Conservation (phyloP, 2,329 filamentous ascomycete genomes). For the Aspergillus persii region DNA sequence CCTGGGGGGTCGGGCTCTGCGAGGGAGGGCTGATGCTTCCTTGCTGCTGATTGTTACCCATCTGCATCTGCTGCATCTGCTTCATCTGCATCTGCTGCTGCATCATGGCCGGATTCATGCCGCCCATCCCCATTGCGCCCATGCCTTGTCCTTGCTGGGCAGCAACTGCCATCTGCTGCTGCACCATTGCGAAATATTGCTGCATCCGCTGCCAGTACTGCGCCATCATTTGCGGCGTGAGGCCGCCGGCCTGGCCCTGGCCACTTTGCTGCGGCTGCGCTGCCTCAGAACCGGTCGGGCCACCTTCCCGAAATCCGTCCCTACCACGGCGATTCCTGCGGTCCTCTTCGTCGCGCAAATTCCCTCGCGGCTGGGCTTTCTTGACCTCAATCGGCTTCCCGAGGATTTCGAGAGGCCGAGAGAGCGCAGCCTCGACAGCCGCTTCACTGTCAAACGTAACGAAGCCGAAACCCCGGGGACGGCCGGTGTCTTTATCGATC, state of each 20-base stretch:
- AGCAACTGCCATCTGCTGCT: conserved; percentile 73
- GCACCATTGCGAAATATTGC: conserved; percentile 93
- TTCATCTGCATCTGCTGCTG: conserved; percentile 58
- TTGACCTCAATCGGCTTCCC: conserved; percentile 98
- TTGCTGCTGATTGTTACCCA: conserved; percentile 46
- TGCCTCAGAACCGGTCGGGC: conserved; percentile 36
- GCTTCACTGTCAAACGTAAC: conserved; percentile 97
- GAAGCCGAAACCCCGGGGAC: conserved; percentile 93
- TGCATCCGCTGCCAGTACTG: conserved; percentile 99
- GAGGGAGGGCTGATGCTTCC: conserved; percentile 36
- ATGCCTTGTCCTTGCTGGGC: conserved; percentile 43
- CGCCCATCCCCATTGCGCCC: conserved; percentile 57
- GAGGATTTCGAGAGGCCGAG: conserved; percentile 82
- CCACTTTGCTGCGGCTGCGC: conserved; percentile 47
- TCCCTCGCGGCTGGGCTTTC: conserved; percentile 92
- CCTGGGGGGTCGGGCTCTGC: conserved; percentile 53
- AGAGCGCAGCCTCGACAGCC: conserved; percentile 87
- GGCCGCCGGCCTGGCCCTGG: conserved; percentile 55
- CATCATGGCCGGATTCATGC: conserved; percentile 73
- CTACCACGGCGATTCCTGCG: conserved; percentile 48
- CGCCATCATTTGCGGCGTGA: conserved; percentile 96
- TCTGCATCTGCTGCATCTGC: conserved; percentile 49
- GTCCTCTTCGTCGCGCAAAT: conserved; percentile 87
- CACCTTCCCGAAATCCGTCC: conserved; percentile 41
- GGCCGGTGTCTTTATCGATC: conserved; percentile 99